Percentiles rank a stretch among this genome's conserved stretches.
Evolutionary conservation across 768 basidiomycete genomes (phyloP).

Genomic region (Mycena galopus): DNA sequence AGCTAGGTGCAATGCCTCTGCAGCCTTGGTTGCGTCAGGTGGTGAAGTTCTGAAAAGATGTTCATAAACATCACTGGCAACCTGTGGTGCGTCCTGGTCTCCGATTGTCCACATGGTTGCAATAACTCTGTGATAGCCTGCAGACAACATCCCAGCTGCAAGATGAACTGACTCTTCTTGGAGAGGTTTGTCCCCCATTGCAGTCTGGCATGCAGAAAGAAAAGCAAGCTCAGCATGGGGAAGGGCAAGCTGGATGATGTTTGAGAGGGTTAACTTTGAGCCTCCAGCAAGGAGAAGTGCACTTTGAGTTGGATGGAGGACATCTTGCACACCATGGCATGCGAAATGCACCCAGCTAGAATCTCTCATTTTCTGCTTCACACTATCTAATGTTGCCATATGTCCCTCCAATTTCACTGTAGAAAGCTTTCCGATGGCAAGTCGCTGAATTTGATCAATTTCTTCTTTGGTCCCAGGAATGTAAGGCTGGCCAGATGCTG

Average conservation of each 20-base stretch:
- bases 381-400: neutral
- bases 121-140: too few species aligned
- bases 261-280: too few species aligned
- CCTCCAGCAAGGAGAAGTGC: too few species aligned
- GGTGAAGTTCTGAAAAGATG: neutral
- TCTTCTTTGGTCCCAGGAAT: neutral
- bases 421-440: neutral
- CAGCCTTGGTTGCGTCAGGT: neutral
- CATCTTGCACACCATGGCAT: neutral
- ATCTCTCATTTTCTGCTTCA: neutral
- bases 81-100: too few species aligned
- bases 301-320: too few species aligned
- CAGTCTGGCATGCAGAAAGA: neutral
- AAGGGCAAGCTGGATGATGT: too few species aligned
- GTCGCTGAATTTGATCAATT: neutral
- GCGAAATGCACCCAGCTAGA: neutral
- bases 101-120: too few species aligned
- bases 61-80: neutral
- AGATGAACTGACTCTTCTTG: neutral
- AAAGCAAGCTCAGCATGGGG: neutral
- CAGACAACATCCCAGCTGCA: neutral
- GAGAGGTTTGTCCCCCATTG: neutral
- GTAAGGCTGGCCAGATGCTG: neutral
- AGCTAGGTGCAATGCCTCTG: neutral
- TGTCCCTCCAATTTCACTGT: neutral